A percentile compares a stretch with the other conserved stretches of the same genome.
phyloP scores from a whole-genome alignment of 2,329 filamentous ascomycete genomes.

The Botrytis deweyae region DNA sequence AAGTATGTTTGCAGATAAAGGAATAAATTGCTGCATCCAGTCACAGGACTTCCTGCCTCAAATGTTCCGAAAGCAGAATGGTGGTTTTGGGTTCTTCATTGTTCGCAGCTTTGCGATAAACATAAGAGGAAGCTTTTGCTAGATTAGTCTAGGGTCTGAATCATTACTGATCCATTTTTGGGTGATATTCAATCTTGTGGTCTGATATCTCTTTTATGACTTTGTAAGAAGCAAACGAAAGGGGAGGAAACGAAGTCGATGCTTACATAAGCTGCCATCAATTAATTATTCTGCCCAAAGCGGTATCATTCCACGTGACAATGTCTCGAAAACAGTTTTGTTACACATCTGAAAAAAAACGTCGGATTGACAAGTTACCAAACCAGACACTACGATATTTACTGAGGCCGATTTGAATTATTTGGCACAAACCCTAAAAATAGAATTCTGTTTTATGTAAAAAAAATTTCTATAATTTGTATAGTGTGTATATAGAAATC shows the following conservation, averaged over 20 bases:
- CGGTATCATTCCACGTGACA: background rate
- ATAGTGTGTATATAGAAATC: too few species aligned
- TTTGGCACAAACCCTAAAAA: too few species aligned
- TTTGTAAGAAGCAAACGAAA: background rate
- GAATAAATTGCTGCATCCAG: background rate
- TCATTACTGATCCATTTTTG: background rate
- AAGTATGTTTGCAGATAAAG: slow-evolving; percentile 9
- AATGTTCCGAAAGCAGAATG: background rate
- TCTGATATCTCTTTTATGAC: background rate
- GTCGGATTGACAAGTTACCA: background rate
- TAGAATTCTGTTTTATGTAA: too few species aligned
- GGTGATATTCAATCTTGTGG: background rate
- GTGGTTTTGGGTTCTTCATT: background rate
- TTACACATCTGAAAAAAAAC: background rate
- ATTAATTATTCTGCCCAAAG: background rate
- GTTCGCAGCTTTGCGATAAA: slow-evolving; percentile 10
- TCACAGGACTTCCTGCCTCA: slow-evolving; percentile 1
- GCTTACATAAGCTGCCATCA: background rate
- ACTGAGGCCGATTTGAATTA: too few species aligned
- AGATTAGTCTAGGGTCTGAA: rapidly evolving
- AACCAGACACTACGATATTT: background rate
- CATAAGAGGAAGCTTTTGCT: background rate
- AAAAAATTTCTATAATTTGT: too few species aligned
- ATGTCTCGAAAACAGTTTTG: background rate
- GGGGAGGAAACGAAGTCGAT: background rate